These are phyloP conservation scores for Quercus aquifolioides DNA, from an alignment of 306 rosid species.

Conservation along the genomic window DNA sequence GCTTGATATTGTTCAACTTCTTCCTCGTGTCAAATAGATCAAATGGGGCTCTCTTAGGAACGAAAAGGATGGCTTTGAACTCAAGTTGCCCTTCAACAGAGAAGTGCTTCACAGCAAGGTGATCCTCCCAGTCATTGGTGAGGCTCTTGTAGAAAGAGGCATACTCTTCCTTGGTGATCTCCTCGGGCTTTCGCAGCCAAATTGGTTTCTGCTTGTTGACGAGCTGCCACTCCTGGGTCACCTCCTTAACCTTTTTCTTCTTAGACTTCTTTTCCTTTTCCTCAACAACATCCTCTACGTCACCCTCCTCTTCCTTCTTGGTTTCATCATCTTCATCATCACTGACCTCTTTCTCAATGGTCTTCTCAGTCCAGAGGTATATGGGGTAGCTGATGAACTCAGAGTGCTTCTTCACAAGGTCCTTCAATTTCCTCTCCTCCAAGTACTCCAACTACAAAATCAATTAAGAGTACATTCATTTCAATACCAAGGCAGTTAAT, in stretches of 20 bases:
- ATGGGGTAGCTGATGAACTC: constrained; percentile 35
- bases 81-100: constrained; percentile 37
- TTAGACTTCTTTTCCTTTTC: constrained; percentile 25
- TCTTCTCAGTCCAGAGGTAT: constrained; percentile 26
- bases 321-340: constrained; percentile 27
- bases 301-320: constrained; percentile 27
- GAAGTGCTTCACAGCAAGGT: constrained; percentile 31
- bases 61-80: constrained; percentile 26
- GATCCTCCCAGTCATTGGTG: constrained; percentile 32
- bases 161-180: constrained; percentile 25
- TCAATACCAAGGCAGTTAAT: not conserved
- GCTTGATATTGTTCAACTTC: constrained; percentile 30
- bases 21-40: constrained; percentile 34
- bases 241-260: constrained; percentile 30
- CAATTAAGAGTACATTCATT: not conserved
- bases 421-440: constrained; percentile 35
- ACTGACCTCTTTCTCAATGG: constrained; percentile 26
- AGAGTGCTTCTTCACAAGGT: constrained; percentile 36
- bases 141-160: constrained; percentile 36
- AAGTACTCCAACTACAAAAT: constrained; percentile 17
- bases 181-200: constrained; percentile 34
- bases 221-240: constrained; percentile 23
- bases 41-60: constrained; percentile 23
- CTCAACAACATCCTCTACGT: constrained; percentile 28
- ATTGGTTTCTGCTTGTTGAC: constrained; percentile 37